Base-by-base conservation (phyloP, 2,329 filamentous ascomycete genomes). In the Metarhizium humberi region DNA sequence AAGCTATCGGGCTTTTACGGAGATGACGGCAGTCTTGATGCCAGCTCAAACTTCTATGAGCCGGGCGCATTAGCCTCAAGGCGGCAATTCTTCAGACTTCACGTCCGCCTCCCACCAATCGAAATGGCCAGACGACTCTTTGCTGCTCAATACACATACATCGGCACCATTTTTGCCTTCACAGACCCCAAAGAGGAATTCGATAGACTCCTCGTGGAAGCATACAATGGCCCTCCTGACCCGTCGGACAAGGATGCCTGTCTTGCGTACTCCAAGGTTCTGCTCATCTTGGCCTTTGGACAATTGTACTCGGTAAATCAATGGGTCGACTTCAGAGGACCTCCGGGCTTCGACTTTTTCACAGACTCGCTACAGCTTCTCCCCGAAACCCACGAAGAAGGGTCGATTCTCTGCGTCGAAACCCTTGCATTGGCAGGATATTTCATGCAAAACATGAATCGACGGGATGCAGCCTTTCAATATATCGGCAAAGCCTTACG, bases 271-370 rank as follows among this genome's bases (percentile, higher is more conserved):
- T 77, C 78, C 55, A 78, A 82, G 52, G 67, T 79, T 4, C 66
- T 82, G 3, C 66, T 80, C 43, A 74, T 81, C 5, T 67, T 82
- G 10, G 78, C 79, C 0, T 80, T 79, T 59, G 79, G 79, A 0
- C 74, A 80, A 58, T 71, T 81, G 59, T 82, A 82, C 61, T 80
- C 77, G 3, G 72, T 82, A 50, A 82, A 82, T 58, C 77, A 80
- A 53, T 79, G 76, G 75, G 74, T 76, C 0, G 73, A 73, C 49
- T 73, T 72, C 60, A 73, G 77, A 45, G 76, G 78, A 0, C 79
- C 79, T 0, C 79, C 79, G 0, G 79, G 79, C 0, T 81, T 81
- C 60, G 72, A 74, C 14, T 82, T 78, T 58, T 82, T 82, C 62
- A 73, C 74, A 20, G 71, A 76, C 53, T 77, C 78, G 0, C 59